phyloP scores from a whole-genome alignment of 148 eudicot species.

The Rhododendron vialii region DNA sequence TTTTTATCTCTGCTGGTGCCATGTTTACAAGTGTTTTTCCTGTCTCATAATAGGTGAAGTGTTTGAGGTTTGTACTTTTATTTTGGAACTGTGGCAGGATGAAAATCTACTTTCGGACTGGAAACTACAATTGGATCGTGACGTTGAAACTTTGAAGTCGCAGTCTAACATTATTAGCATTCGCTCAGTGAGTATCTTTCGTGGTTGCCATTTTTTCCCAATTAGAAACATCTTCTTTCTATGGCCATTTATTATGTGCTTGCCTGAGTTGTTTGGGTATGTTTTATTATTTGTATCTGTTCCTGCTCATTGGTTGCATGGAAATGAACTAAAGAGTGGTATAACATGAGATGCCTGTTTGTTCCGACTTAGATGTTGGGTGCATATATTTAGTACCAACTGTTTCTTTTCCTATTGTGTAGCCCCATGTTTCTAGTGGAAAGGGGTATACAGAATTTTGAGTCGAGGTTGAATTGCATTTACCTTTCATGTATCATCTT shows the following conservation, averaged over 20 bases:
- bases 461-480: neutral
- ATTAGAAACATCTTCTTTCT: neutral
- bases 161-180: slow-evolving; percentile 65
- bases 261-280: neutral
- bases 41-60: neutral
- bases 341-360: neutral
- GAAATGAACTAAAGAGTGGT: slow-evolving; percentile 1
- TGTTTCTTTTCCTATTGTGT: neutral
- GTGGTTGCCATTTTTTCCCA: neutral
- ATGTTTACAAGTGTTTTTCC: neutral
- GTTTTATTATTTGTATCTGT: neutral
- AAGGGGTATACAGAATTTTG: neutral
- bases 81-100: slow-evolving; percentile 47
- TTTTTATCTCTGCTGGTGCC: neutral
- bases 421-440: neutral
- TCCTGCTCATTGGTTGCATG: neutral
- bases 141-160: slow-evolving; percentile 74
- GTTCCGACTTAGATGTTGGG: neutral
- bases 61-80: neutral
- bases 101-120: slow-evolving; percentile 66
- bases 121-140: slow-evolving; percentile 92
- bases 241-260: neutral
- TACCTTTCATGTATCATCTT: neutral
- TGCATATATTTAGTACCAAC: neutral
- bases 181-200: slow-evolving; percentile 53